phyloP scores from a whole-genome alignment of 306 rosid genomes.

The Myrica gale region DNA sequence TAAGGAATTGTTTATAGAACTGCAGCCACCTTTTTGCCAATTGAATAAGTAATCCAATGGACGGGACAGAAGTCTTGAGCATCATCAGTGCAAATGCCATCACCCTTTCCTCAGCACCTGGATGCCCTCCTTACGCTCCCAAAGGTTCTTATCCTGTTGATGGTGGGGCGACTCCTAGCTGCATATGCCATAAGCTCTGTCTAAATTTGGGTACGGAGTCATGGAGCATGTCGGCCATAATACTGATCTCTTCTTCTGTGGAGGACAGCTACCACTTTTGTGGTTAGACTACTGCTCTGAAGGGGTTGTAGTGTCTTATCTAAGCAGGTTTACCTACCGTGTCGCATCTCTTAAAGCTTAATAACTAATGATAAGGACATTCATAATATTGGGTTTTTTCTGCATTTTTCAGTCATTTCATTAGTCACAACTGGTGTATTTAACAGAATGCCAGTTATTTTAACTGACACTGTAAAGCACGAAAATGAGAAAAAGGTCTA shows the following conservation, averaged over 20 bases:
- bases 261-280: constrained; percentile 3
- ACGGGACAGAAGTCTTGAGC: not conserved
- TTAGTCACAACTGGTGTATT: not conserved
- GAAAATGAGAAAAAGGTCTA: not conserved
- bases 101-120: not conserved
- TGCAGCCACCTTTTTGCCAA: constrained; percentile 1
- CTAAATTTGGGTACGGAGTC: not conserved
- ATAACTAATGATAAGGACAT: not conserved
- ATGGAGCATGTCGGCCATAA: not conserved
- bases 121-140: not conserved
- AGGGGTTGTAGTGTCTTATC: constrained; percentile 23
- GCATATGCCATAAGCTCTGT: too few species aligned
- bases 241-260: constrained; percentile 9
- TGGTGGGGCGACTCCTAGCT: not conserved
- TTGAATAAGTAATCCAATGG: constrained; percentile 1
- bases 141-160: not conserved
- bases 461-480: not conserved
- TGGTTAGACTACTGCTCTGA: constrained; percentile 12
- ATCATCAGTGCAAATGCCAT: not conserved
- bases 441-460: not conserved
- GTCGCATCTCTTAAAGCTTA: not conserved
- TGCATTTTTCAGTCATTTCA: too few species aligned
- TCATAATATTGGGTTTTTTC: not conserved
- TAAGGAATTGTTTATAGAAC: not conserved
- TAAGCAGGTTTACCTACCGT: constrained; percentile 28